Evolutionary conservation across 306 rosid genomes (phyloP).

Genomic region (Sechiopsis laciniata): DNA sequence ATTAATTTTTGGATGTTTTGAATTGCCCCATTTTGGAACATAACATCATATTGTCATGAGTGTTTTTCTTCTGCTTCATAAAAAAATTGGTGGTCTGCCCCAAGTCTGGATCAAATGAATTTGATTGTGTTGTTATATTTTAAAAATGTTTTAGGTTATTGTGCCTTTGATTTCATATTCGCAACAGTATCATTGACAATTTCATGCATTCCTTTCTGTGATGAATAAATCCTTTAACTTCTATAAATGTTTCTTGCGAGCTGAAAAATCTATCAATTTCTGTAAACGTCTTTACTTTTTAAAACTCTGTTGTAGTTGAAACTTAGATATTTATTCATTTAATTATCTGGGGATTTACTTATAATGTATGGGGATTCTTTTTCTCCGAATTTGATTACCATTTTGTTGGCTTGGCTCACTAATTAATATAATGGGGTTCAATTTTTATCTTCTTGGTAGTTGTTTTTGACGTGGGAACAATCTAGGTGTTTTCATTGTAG

Average conservation of each 20-base stretch:
- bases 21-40: constrained; percentile 1
- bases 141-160: not conserved
- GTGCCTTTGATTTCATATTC: not conserved
- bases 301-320: not conserved
- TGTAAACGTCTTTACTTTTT: too few relatives aligned
- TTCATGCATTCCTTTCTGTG: not conserved
- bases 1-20: not conserved
- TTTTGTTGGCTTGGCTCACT: not conserved
- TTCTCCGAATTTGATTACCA: not conserved
- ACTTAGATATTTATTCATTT: not conserved
- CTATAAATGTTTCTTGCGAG: not conserved
- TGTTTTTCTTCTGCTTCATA: constrained; percentile 8
- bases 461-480: not conserved
- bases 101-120: not conserved
- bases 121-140: not conserved
- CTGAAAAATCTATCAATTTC: not conserved
- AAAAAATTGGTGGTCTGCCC: not conserved
- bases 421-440: not conserved
- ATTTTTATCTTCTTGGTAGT: not conserved
- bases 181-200: not conserved
- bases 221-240: not conserved
- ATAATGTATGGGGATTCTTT: not conserved
- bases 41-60: not conserved
- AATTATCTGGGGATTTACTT: not conserved
- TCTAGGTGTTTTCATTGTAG: too few relatives aligned